Conservation (phyloP, 148 eudicot species). For the Rhododendron molle region DNA sequence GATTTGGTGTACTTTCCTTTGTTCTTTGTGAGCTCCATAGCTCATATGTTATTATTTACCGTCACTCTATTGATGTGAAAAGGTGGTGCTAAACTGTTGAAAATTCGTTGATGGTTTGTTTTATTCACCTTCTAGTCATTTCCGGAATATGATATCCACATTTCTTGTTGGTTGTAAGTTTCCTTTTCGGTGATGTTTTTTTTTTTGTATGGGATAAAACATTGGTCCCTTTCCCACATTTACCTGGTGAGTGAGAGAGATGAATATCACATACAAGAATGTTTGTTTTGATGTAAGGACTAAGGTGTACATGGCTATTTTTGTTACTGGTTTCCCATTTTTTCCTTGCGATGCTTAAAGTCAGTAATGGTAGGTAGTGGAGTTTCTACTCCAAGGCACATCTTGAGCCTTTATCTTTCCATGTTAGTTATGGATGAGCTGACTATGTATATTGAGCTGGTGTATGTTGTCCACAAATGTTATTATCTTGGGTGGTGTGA, state of each 20-base stretch:
- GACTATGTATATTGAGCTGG: neutral
- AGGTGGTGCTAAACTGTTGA: neutral
- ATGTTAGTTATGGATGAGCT: neutral
- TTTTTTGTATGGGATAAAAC: neutral
- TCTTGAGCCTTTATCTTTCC: neutral
- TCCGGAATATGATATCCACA: neutral
- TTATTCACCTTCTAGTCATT: neutral
- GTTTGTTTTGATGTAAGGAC: neutral
- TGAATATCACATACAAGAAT: neutral
- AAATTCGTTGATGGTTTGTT: neutral
- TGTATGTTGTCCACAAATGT: neutral
- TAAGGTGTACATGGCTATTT: neutral
- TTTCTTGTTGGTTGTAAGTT: neutral
- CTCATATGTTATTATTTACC: conserved; percentile 5
- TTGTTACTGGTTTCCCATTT: neutral
- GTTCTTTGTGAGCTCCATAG: neutral
- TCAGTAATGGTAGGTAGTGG: neutral
- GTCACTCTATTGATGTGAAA: neutral
- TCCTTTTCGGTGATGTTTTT: neutral
- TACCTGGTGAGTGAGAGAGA: neutral
- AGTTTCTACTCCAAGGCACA: neutral
- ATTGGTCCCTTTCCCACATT: neutral
- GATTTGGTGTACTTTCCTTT: neutral
- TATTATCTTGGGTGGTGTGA: neutral
- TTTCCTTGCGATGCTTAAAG: neutral